phyloP scores from a whole-genome alignment of 257 asterid species.

The Petrea volubilis region DNA sequence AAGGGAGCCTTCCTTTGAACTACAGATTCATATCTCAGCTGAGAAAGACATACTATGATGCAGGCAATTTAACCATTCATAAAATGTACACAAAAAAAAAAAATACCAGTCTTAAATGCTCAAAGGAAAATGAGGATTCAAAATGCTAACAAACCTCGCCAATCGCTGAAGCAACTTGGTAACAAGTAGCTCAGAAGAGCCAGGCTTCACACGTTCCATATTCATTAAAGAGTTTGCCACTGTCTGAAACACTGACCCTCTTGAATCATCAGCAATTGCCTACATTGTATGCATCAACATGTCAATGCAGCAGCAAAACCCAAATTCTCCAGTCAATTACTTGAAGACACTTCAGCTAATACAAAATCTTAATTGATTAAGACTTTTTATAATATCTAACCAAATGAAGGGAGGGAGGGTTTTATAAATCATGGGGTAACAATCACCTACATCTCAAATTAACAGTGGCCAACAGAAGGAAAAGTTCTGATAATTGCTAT shows the following conservation, averaged over 20 bases:
- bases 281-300: conserved; percentile 23
- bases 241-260: conserved; percentile 44
- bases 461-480: background rate
- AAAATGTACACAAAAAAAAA: too few relatives aligned
- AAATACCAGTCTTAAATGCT: background rate
- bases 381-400: background rate
- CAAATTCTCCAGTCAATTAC: background rate
- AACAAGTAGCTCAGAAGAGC: conserved; percentile 60
- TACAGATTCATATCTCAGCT: conserved; percentile 26
- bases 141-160: conserved; percentile 46
- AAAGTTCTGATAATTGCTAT: background rate
- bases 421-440: background rate
- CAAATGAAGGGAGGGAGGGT: background rate
- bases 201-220: conserved; percentile 62
- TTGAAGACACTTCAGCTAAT: background rate
- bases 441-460: too few relatives aligned
- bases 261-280: conserved; percentile 54
- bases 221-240: conserved; percentile 55
- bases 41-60: conserved; percentile 3
- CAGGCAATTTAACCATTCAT: background rate
- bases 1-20: conserved; percentile 62
- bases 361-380: background rate
- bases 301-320: background rate
- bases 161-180: conserved; percentile 68
- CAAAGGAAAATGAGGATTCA: background rate